These are phyloP conservation scores for Mortierella sp. DNA, from an alignment of 371 early-diverging fungal species.

Conservation along the genomic window DNA sequence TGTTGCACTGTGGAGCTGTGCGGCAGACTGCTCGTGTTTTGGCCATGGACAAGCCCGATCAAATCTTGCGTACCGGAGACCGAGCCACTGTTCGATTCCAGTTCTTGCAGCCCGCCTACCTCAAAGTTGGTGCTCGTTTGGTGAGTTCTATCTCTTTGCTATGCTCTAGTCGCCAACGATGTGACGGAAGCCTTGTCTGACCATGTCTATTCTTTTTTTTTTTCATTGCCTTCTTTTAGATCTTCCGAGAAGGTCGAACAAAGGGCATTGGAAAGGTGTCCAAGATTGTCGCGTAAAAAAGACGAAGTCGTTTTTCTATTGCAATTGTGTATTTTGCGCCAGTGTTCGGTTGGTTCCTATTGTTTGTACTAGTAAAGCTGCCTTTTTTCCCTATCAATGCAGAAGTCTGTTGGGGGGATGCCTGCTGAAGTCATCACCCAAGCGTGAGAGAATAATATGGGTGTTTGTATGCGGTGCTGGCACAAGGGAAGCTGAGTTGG, in stretches of 20 bases:
- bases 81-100: slow-evolving; percentile 85
- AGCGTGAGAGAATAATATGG: no score
- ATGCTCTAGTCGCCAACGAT: not conserved
- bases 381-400: no score
- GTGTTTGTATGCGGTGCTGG: not conserved
- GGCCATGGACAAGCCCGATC: slow-evolving; percentile 72
- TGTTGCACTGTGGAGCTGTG: slow-evolving; percentile 93
- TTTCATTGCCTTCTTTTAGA: slow-evolving; percentile 44
- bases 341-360: not conserved
- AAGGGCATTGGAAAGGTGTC: slow-evolving; percentile 94
- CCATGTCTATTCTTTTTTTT: not conserved
- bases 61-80: slow-evolving; percentile 89
- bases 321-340: not conserved
- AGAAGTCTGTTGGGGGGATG: not conserved
- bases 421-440: not conserved
- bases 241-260: slow-evolving; percentile 91
- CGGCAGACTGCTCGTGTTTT: slow-evolving; percentile 91
- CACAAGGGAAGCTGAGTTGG: not conserved
- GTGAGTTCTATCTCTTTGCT: slow-evolving; percentile 43
- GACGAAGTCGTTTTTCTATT: not conserved
- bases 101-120: slow-evolving; percentile 90
- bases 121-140: slow-evolving; percentile 81
- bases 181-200: slow-evolving; percentile 7
- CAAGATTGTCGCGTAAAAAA: slow-evolving; percentile 48
- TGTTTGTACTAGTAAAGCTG: not conserved